Conservation (phyloP, 2,329 filamentous ascomycete species). For the Neurospora sp. region DNA sequence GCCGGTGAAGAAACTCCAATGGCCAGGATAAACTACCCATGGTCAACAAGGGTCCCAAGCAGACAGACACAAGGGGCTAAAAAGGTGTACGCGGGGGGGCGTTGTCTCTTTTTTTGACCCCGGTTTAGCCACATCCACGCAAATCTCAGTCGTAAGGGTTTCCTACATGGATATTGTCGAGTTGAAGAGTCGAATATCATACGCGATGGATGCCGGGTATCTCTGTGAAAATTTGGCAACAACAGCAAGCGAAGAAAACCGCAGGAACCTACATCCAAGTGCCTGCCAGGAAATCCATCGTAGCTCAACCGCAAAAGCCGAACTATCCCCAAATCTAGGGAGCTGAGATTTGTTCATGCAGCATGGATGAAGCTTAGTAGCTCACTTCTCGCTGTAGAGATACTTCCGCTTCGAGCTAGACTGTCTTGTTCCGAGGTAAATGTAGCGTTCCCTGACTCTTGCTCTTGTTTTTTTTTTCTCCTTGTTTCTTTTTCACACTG, state of each 20-base stretch:
- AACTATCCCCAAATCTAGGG: not conserved
- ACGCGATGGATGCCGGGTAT: not conserved
- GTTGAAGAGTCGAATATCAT: not conserved
- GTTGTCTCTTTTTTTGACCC: slow-evolving; percentile 6
- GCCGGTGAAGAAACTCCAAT: slow-evolving; percentile 8
- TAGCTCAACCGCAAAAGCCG: not conserved
- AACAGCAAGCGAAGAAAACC: not conserved
- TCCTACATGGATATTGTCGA: not conserved
- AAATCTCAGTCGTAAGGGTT: not conserved
- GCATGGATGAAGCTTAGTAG: not conserved
- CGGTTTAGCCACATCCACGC: not conserved
- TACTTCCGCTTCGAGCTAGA: not conserved
- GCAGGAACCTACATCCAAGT: not conserved
- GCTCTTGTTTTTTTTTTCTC: not conserved
- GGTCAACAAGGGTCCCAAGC: slow-evolving; percentile 13
- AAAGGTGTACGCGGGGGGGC: slow-evolving; percentile 7
- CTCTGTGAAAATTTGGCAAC: not conserved
- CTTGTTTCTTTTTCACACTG: not conserved
- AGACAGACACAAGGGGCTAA: slow-evolving; percentile 7
- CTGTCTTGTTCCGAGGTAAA: not conserved
- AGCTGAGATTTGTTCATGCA: not conserved
- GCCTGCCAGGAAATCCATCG: not conserved
- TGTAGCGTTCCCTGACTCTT: not conserved
- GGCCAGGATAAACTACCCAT: slow-evolving; percentile 11
- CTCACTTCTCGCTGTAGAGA: not conserved